A percentile compares a stretch with the other conserved stretches of the same genome.
Evolutionary conservation across 495 filamentous ascomycete species (phyloP).

Genomic region (Lasiosphaeriaceae sp.): DNA sequence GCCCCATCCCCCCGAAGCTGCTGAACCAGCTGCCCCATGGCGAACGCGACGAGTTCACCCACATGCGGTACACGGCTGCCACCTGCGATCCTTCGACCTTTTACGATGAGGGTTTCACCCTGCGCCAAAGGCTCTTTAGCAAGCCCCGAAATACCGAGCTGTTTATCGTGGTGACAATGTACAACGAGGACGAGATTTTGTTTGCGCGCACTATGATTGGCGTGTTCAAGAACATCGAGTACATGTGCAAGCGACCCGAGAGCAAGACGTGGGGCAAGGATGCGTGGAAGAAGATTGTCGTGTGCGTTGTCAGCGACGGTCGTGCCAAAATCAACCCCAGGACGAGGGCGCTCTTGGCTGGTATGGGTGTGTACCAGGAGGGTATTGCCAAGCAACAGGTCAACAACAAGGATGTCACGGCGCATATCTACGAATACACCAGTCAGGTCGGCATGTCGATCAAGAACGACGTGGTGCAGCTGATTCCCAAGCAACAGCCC

Average conservation of each 20-base stretch:
- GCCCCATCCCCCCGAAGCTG: conserved; percentile 86
- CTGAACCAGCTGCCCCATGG: conserved; percentile 82
- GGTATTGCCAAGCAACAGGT: conserved; percentile 98
- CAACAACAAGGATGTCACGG: conserved; percentile 93
- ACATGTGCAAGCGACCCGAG: conserved; percentile 85
- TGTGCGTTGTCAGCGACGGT: conserved; percentile 96
- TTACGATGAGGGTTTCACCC: conserved; percentile 80
- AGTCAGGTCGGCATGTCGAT: conserved; percentile 85
- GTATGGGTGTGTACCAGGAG: conserved; percentile 95
- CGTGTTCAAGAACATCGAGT: conserved; percentile 97
- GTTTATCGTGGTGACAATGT: conserved; percentile 99
- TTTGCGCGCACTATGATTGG: conserved; percentile 96
- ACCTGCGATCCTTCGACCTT: conserved; percentile 94
- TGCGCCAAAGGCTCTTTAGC: conserved; percentile 90
- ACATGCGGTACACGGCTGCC: conserved; percentile 96
- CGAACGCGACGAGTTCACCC: conserved; percentile 95
- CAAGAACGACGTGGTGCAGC: conserved; percentile 80
- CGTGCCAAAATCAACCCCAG: conserved; percentile 97
- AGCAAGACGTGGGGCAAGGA: conserved; percentile 99
- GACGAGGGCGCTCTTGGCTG: conserved; percentile 84
- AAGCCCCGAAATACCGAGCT: conserved; percentile 92
- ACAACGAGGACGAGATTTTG: conserved; percentile 95
- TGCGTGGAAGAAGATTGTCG: conserved; percentile 99
- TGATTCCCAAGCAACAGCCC: conserved; percentile 73
- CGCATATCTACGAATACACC: conserved; percentile 99